These are phyloP conservation scores for Mercurialis annua DNA, from an alignment of 345 rosid genomes.

Conservation along the genomic window DNA sequence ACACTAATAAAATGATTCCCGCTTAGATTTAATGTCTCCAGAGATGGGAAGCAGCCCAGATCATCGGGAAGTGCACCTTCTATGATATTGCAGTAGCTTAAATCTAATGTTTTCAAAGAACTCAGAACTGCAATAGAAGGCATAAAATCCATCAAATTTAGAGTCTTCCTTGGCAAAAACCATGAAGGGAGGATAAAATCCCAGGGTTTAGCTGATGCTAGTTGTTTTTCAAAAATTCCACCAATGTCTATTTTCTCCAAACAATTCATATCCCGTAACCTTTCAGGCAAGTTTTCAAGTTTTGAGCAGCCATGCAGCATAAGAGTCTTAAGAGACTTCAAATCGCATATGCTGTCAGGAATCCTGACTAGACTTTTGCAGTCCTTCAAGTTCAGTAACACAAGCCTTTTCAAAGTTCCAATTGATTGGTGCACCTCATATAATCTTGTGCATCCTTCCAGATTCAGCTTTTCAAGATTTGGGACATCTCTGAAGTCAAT, in stretches of 20 bases:
- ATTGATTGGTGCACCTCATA: constrained; percentile 13
- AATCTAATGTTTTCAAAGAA: neutral
- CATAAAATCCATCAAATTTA: neutral
- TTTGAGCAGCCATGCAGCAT: constrained; percentile 14
- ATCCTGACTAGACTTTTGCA: constrained; percentile 16
- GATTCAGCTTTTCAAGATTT: constrained; percentile 12
- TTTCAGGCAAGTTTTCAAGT: constrained; percentile 11
- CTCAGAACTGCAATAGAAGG: constrained; percentile 8
- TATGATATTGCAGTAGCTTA: constrained; percentile 12
- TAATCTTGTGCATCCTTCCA: constrained; percentile 13
- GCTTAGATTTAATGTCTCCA: constrained; percentile 14
- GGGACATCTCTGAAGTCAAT: constrained; percentile 1
- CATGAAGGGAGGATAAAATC: neutral
- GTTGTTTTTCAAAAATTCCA: constrained; percentile 5
- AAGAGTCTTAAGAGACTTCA: constrained; percentile 2
- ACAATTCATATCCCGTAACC: neutral
- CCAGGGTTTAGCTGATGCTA: constrained; percentile 1
- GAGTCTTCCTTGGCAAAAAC: neutral
- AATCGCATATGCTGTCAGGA: constrained; percentile 10
- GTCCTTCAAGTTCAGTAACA: neutral
- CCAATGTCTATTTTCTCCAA: neutral
- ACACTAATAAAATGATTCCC: constrained; percentile 3
- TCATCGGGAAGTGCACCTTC: constrained; percentile 18
- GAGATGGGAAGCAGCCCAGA: constrained; percentile 4
- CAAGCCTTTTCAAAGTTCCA: constrained; percentile 7